Percentiles rank a stretch among this genome's conserved stretches.
Evolutionary conservation across 2,329 filamentous ascomycete genomes (phyloP).

Genomic region (Pyricularia pennisetigena): DNA sequence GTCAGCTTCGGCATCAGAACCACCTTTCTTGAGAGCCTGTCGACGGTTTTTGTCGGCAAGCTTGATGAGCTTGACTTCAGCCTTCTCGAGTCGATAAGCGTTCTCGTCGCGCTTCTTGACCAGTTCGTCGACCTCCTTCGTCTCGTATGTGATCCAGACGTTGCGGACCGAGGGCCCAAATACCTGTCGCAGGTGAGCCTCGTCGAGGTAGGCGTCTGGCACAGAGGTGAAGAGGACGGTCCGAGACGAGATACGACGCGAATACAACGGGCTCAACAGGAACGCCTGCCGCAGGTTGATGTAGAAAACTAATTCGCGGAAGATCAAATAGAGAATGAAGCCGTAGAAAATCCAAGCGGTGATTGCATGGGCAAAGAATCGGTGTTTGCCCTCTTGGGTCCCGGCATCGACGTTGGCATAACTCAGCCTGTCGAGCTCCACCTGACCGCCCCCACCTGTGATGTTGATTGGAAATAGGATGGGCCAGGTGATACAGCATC

Average conservation of each 20-base stretch:
- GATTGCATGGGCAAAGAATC: constrained; percentile 74
- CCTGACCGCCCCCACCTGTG: constrained; percentile 58
- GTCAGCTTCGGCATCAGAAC: constrained; percentile 25
- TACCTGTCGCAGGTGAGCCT: constrained; percentile 65
- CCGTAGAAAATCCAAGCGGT: constrained; percentile 75
- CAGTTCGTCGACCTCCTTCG: constrained; percentile 65
- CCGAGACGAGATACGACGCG: constrained; percentile 76
- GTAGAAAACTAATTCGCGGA: constrained; percentile 85
- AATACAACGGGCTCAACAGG: constrained; percentile 72
- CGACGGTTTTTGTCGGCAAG: constrained; percentile 62
- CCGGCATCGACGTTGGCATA: constrained; percentile 63
- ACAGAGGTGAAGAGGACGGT: constrained; percentile 88
- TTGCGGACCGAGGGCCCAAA: constrained; percentile 76
- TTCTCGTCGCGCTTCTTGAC: constrained; percentile 74
- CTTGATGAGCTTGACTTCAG: constrained; percentile 78
- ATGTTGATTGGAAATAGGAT: constrained; percentile 78
- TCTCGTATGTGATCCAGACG: constrained; percentile 76
- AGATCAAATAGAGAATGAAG: constrained; percentile 84
- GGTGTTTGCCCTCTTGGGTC: constrained; percentile 41
- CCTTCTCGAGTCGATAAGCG: constrained; percentile 73
- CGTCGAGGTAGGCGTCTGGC: constrained; percentile 66
- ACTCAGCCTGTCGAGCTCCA: constrained; percentile 67
- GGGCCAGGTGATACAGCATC: constrained; percentile 77
- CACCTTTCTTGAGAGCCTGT: constrained; percentile 57
- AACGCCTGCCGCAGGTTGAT: constrained; percentile 94